These are phyloP conservation scores for Trypanosomatidae sp. DNA, from an alignment of 208 protist genomes.

Conservation along the genomic window DNA sequence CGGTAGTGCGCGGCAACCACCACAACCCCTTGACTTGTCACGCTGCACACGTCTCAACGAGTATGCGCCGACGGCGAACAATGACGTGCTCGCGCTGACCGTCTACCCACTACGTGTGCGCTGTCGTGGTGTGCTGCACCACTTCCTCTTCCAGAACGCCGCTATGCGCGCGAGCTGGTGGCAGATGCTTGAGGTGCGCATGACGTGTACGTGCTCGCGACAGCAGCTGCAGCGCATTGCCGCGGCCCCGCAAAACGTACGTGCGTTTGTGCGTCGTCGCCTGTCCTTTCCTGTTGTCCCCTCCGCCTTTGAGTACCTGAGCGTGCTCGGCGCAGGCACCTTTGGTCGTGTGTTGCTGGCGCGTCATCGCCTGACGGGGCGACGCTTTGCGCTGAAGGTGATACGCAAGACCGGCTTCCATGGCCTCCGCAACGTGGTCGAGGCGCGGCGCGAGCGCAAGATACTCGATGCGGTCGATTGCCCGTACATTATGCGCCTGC, in stretches of 20 bases:
- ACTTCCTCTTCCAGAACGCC: constrained; percentile 54
- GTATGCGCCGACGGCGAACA: neutral
- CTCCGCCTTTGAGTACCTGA: constrained; percentile 31
- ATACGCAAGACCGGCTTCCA: constrained; percentile 43
- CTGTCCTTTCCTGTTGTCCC: constrained; percentile 24
- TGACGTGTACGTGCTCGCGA: constrained; percentile 10
- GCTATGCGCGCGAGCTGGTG: constrained; percentile 25
- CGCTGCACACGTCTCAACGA: neutral
- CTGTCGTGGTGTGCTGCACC: constrained; percentile 25
- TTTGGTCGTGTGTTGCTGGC: constrained; percentile 72
- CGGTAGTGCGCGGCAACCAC: neutral
- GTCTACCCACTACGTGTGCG: constrained; percentile 40
- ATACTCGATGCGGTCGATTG: constrained; percentile 52
- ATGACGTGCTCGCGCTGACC: constrained; percentile 9
- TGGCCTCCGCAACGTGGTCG: constrained; percentile 36
- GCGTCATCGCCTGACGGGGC: constrained; percentile 29
- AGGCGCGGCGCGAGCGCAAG: constrained; percentile 51
- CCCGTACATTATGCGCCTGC: constrained; percentile 80
- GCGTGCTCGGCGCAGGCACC: constrained; percentile 49
- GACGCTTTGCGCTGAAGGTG: constrained; percentile 64
- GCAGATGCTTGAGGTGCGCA: constrained; percentile 16
- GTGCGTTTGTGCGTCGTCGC: constrained; percentile 19
- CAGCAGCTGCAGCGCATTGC: constrained; percentile 7
- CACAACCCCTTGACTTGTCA: neutral
- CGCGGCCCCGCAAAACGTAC: constrained; percentile 9